These are phyloP conservation scores for Cryptosporidium canis DNA, from an alignment of 169 alveolate species.

Conservation along the genomic window DNA sequence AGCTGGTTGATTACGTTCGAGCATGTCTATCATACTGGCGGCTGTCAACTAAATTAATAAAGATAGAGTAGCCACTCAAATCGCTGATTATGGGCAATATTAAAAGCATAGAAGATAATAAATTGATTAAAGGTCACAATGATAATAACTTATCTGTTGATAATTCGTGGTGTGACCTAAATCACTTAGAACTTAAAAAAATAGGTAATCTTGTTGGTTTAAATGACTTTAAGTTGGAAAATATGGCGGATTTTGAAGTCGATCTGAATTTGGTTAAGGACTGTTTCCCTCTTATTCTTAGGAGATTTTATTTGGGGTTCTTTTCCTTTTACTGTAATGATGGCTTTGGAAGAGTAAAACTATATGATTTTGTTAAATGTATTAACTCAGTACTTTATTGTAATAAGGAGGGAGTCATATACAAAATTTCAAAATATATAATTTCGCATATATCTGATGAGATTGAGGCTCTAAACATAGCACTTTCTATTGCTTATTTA, in stretches of 20 bases:
- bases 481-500: constrained; percentile 6
- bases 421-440: not conserved
- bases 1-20: not conserved
- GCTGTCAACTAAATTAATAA: not conserved
- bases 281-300: not conserved
- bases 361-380: not conserved
- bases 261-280: not conserved
- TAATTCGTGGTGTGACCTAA: constrained; percentile 2
- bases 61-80: not conserved
- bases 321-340: constrained; percentile 17
- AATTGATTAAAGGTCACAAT: too few relatives aligned
- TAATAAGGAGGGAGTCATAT: constrained; percentile 31
- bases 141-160: too few relatives aligned
- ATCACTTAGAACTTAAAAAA: constrained; percentile 1
- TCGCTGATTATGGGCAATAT: constrained; percentile 36
- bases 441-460: not conserved
- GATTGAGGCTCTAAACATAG: constrained; percentile 1
- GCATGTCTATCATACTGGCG: constrained; percentile 40
- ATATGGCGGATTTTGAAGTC: not conserved
- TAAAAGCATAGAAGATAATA: not conserved
- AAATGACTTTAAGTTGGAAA: not conserved
- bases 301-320: constrained; percentile 17
- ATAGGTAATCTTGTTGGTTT: constrained; percentile 13
- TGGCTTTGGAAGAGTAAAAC: not conserved
- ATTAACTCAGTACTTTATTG: constrained; percentile 16